phyloP scores from a whole-genome alignment of 495 filamentous ascomycete species.

The Aspergillus egyptiacus region DNA sequence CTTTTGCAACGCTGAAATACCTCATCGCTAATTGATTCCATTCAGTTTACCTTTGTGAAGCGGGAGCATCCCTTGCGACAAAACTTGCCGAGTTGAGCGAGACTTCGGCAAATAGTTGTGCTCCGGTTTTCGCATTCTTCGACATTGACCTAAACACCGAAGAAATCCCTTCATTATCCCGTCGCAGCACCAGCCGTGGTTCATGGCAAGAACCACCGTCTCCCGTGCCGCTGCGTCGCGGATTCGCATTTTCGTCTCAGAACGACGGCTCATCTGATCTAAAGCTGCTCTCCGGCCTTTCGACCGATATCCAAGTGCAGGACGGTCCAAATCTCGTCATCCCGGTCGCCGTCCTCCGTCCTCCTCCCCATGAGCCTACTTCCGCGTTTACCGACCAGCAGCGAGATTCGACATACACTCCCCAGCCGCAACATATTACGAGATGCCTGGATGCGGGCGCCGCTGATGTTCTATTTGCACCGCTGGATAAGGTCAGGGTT shows the following conservation, averaged over 20 bases:
- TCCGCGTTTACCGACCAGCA: constrained; percentile 31
- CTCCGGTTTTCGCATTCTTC: constrained; percentile 70
- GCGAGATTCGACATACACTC: constrained; percentile 24
- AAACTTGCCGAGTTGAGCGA: constrained; percentile 65
- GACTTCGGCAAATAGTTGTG: constrained; percentile 52
- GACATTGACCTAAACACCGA: constrained; percentile 49
- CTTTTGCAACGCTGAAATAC: neutral
- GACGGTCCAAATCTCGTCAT: constrained; percentile 69
- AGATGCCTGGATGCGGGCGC: constrained; percentile 80
- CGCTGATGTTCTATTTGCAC: constrained; percentile 73
- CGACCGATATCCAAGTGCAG: constrained; percentile 62
- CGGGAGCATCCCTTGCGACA: constrained; percentile 62
- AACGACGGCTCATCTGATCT: constrained; percentile 61
- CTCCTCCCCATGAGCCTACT: constrained; percentile 25
- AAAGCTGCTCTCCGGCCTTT: constrained; percentile 60
- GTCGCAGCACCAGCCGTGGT: constrained; percentile 34
- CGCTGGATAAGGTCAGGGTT: constrained; percentile 62
- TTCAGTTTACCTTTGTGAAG: constrained; percentile 68
- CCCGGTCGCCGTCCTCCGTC: constrained; percentile 62
- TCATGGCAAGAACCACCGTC: constrained; percentile 38
- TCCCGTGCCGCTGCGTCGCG: constrained; percentile 32
- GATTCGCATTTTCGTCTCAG: constrained; percentile 42
- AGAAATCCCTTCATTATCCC: constrained; percentile 24
- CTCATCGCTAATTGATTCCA: constrained; percentile 1
- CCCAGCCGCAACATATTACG: constrained; percentile 46